Evolutionary conservation across 179 eudicot species (phyloP), one percentile per base, ranked within the genome.

Genomic region (Actinidia arguta): DNA sequence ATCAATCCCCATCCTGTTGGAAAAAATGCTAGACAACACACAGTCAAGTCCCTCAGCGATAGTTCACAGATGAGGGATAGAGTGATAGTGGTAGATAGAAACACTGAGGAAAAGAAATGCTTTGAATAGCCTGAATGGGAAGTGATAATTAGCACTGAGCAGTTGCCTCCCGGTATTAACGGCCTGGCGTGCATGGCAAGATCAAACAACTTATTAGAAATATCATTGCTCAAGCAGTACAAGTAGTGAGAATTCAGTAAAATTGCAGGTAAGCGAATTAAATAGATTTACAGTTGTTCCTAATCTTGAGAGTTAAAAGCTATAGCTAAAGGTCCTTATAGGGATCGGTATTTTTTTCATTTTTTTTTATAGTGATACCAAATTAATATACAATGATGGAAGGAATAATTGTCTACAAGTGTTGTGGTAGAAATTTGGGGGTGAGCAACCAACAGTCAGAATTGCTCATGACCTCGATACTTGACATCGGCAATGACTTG

Each of bases 1-100:
- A 97, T 89, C 86, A 97, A 81, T 66, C 99, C 99, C 99, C 99
- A 97, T 12, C 98, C 99, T 10, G 99, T 97, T 17, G 99, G 99
- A 14, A 95, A 61, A 89, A 97, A 95, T 50, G 97, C 98, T 27
- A 97, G 90, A 79, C 94, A 92, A 85, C 99, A 97, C 4, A 97
- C 98, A 20, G 92, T 55, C 84, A 97, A 79, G 89, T 95, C 98
- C 90, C 80, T 89, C 79, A 88, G 12, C 22, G 99, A 93, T 61
- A 95, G 92, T 74, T 90, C 71, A 80, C 94, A 95, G 79, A 92
- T 83, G 77, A 87, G 54, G 48, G 97, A 92, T 50, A 97, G 93
- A 59, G 92, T 84, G 42, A 90, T 62, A 63, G 94, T 88, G 46
- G 93, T 97, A 14, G 95, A 84, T 50, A 93, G 25, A 70, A n/a